A percentile compares a stretch with the other conserved stretches of the same genome.
phyloP scores from a whole-genome alignment of 352 stramenopile genomes.

The Phytophthora colocasiae region DNA sequence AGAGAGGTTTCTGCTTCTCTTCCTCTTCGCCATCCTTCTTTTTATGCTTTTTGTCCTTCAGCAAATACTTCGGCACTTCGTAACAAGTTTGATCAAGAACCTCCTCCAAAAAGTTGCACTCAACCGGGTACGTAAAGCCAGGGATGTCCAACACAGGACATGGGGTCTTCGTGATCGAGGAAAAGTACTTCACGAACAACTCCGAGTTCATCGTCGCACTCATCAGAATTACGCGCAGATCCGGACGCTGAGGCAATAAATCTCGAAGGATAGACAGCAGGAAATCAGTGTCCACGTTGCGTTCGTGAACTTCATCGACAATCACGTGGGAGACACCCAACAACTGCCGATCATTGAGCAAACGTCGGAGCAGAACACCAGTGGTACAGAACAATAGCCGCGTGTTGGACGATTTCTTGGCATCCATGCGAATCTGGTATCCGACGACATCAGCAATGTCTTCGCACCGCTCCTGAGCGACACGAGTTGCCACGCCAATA shows the following conservation, averaged over 20 bases:
- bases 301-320: conserved; percentile 99
- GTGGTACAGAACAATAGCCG: conserved; percentile 97
- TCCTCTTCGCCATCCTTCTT: conserved; percentile 41
- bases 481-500: conserved; percentile 95
- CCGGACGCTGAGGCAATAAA: conserved; percentile 69
- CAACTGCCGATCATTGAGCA: conserved; percentile 91
- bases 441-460: conserved; percentile 86
- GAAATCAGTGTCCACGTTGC: conserved; percentile 97
- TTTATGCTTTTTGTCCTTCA: conserved; percentile 66
- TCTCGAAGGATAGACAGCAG: conserved; percentile 94
- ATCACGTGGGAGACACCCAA: conserved; percentile 96
- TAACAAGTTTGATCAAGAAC: conserved; percentile 70
- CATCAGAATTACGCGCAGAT: conserved; percentile 96
- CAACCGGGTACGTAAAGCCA: conserved; percentile 86
- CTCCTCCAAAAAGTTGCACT: conserved; percentile 82
- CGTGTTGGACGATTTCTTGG: conserved; percentile 89
- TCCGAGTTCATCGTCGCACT: conserved; percentile 95
- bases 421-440: conserved; percentile 97
- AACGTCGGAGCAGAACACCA: conserved; percentile 93
- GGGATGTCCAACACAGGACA: conserved; percentile 87
- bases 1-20: conserved; percentile 38
- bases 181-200: conserved; percentile 91
- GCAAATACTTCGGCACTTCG: conserved; percentile 64
- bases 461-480: conserved; percentile 95
- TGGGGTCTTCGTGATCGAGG: conserved; percentile 44